Evolutionary conservation across 208 protist species (phyloP).

Genomic region (Trypanosoma caninum): DNA sequence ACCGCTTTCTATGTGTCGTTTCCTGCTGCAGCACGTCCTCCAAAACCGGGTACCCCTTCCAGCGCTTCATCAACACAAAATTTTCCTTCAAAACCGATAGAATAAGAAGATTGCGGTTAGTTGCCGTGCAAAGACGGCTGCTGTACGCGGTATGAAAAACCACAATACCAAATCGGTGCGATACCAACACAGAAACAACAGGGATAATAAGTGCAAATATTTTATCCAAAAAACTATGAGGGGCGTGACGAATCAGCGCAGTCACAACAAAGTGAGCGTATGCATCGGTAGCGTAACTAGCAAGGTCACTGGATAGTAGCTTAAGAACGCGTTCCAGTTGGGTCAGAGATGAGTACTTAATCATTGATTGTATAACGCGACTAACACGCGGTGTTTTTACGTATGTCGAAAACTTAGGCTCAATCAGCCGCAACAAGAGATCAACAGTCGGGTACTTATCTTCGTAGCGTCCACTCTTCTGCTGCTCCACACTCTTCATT

Average conservation of each 20-base stretch:
- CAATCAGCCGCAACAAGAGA: constrained; percentile 72
- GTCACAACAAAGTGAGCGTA: constrained; percentile 83
- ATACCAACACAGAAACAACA: constrained; percentile 61
- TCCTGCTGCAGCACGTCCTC: constrained; percentile 65
- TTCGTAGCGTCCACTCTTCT: constrained; percentile 65
- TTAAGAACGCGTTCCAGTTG: constrained; percentile 64
- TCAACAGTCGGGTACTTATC: constrained; percentile 88
- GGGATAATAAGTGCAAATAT: constrained; percentile 63
- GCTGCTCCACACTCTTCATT: constrained; percentile 19
- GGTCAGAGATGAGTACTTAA: constrained; percentile 77
- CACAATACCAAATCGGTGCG: constrained; percentile 86
- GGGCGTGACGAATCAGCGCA: constrained; percentile 79
- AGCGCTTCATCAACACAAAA: constrained; percentile 81
- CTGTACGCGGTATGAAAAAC: constrained; percentile 82
- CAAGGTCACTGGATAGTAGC: constrained; percentile 56
- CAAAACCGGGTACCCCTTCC: constrained; percentile 77
- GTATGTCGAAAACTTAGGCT: constrained; percentile 67
- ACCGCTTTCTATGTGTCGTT: constrained; percentile 60
- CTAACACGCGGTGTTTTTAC: constrained; percentile 74
- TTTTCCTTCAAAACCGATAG: constrained; percentile 85
- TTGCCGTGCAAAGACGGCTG: constrained; percentile 65
- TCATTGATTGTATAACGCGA: constrained; percentile 89
- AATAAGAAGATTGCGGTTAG: constrained; percentile 69
- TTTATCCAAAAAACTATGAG: constrained; percentile 67
- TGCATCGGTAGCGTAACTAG: constrained; percentile 63